These are phyloP conservation scores for Perkinsus marinus DNA, from an alignment of 169 alveolate genomes.

Conservation along the genomic window DNA sequence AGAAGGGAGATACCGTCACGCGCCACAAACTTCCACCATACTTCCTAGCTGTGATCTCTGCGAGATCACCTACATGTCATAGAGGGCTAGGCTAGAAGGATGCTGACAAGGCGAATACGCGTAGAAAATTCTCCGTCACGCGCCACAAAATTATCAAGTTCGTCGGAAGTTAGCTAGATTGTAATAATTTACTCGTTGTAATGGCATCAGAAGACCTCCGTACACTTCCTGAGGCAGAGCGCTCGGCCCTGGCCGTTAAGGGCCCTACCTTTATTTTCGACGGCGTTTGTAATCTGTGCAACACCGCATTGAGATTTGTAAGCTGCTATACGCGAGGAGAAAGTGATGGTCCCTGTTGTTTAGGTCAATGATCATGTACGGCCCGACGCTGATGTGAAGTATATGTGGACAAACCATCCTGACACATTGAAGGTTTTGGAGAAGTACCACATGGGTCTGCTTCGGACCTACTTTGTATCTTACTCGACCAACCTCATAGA, in stretches of 20 bases:
- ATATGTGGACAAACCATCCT: background rate
- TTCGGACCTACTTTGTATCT: background rate
- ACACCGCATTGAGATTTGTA: background rate
- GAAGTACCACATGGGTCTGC: background rate
- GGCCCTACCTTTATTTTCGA: background rate
- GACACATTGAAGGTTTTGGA: background rate
- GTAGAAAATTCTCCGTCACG: background rate
- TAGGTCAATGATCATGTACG: background rate
- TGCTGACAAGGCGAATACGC: background rate
- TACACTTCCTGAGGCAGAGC: background rate
- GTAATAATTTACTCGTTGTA: too few species aligned
- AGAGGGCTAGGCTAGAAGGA: background rate
- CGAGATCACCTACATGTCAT: background rate
- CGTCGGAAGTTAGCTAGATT: background rate
- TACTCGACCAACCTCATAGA: background rate
- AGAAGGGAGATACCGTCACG: too few species aligned
- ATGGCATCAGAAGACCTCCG: background rate
- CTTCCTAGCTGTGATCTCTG: too few species aligned
- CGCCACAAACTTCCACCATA: too few species aligned
- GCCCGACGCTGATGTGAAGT: background rate
- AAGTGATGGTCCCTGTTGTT: too few species aligned
- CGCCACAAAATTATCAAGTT: background rate
- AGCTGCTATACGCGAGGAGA: too few species aligned
- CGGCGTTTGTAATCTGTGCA: background rate
- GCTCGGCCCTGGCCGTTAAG: background rate